Evolutionary conservation across 495 filamentous ascomycete genomes (phyloP).

Genomic region (Penicillium antarcticum): DNA sequence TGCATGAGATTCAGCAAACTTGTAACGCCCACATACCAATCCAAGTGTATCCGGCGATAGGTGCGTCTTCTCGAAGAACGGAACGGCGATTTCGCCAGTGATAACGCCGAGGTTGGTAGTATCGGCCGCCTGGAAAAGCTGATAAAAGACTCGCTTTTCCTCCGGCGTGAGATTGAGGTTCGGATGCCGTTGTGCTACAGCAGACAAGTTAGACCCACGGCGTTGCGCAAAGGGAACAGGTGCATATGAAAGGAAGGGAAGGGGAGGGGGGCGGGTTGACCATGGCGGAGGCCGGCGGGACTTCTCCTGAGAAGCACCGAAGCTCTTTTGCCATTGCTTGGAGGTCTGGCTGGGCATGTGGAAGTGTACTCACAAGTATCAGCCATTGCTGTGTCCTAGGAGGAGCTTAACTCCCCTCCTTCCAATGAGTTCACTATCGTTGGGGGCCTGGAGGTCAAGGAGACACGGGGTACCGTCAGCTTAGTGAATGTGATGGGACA

Average conservation of each 20-base stretch:
- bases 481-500: slow-evolving; percentile 29
- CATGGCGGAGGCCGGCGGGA: slow-evolving; percentile 17
- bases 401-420: slow-evolving; percentile 35
- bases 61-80: slow-evolving; percentile 96
- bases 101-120: slow-evolving; percentile 88
- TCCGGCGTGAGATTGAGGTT: slow-evolving; percentile 85
- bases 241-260: slow-evolving; percentile 14
- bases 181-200: slow-evolving; percentile 44
- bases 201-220: slow-evolving; percentile 27
- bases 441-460: slow-evolving; percentile 16
- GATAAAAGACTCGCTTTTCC: slow-evolving; percentile 89
- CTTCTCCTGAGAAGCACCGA: slow-evolving; percentile 28
- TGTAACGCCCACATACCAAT: slow-evolving; percentile 58
- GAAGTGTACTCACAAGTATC: slow-evolving; percentile 31
- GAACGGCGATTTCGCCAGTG: slow-evolving; percentile 92
- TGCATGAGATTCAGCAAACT: background rate
- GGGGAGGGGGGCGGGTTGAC: background rate
- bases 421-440: slow-evolving; percentile 18
- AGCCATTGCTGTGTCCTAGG: slow-evolving; percentile 36
- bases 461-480: slow-evolving; percentile 19
- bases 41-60: slow-evolving; percentile 80
- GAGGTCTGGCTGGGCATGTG: background rate
- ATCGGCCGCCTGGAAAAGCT: slow-evolving; percentile 87
- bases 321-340: slow-evolving; percentile 4
- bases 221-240: slow-evolving; percentile 8